phyloP scores from a whole-genome alignment of 768 basidiomycete genomes.

The Lactarius sanguifluus region DNA sequence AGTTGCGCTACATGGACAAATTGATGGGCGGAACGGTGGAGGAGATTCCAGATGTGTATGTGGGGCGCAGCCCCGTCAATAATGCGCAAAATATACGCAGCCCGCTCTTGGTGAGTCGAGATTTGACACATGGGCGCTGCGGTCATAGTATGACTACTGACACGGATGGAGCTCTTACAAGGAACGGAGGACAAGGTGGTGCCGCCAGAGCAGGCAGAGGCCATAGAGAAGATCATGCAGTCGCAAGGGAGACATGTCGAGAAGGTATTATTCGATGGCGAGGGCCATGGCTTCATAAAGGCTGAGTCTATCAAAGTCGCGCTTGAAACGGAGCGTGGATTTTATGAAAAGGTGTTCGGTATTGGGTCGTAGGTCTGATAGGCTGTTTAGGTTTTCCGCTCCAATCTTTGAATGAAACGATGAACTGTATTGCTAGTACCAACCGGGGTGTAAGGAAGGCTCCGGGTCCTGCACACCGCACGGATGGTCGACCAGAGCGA shows the following conservation, averaged over 20 bases:
- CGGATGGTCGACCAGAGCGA: too few species aligned
- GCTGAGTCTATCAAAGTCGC: constrained; percentile 55
- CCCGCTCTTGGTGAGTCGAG: constrained; percentile 59
- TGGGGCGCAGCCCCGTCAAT: constrained; percentile 59
- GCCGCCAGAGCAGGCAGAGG: constrained; percentile 76
- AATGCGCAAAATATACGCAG: constrained; percentile 60
- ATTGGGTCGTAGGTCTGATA: not conserved
- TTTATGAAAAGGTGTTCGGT: constrained; percentile 50
- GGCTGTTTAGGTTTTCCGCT: not conserved
- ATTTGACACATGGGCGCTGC: not conserved
- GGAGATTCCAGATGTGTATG: constrained; percentile 57
- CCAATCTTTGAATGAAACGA: not conserved
- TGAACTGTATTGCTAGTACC: not conserved
- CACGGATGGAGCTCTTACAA: constrained; percentile 4
- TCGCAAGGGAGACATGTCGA: constrained; percentile 51
- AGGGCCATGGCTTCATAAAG: constrained; percentile 65
- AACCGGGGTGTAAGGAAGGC: not conserved
- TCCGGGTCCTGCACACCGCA: not conserved
- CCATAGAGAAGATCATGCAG: constrained; percentile 8
- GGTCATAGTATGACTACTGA: constrained; percentile 27
- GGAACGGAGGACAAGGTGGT: constrained; percentile 54
- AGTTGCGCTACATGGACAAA: constrained; percentile 56
- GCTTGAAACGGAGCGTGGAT: constrained; percentile 51
- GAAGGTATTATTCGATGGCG: constrained; percentile 57
- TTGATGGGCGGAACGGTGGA: constrained; percentile 59